Percentiles rank a stretch among this genome's conserved stretches.
phyloP scores from a whole-genome alignment of 78 protist genomes.

The Ministeria vibrans region DNA sequence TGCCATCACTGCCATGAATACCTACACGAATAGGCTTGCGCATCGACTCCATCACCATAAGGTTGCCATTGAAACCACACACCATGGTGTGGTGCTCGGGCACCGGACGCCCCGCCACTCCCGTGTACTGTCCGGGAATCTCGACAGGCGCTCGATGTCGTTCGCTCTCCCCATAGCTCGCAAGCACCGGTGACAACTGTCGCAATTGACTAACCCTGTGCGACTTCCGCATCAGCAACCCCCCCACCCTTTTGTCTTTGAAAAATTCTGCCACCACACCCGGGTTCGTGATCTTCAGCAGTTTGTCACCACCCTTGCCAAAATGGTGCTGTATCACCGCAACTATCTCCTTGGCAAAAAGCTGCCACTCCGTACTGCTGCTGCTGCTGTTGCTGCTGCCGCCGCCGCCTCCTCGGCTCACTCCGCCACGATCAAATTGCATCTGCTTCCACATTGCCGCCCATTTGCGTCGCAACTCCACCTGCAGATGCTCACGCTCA shows the following conservation, averaged over 20 bases:
- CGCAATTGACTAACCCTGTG: not conserved
- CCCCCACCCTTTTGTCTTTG: not conserved
- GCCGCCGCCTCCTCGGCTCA: too few relatives aligned
- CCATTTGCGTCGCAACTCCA: too few relatives aligned
- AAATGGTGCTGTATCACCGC: not conserved
- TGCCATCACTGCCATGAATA: constrained; percentile 67
- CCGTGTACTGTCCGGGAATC: constrained; percentile 19
- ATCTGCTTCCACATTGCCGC: too few relatives aligned
- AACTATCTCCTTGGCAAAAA: not conserved
- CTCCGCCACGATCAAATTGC: too few relatives aligned
- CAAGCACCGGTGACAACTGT: constrained; percentile 9
- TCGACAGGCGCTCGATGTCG: not conserved
- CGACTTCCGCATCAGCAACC: not conserved
- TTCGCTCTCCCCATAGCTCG: not conserved
- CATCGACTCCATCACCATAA: constrained; percentile 69
- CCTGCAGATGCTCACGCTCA: too few relatives aligned
- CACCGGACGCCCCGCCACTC: not conserved
- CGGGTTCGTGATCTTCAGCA: not conserved
- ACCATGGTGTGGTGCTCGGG: constrained; percentile 9
- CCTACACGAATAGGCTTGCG: constrained; percentile 72
- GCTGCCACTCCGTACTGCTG: not conserved
- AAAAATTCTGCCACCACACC: not conserved
- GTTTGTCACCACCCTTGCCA: not conserved
- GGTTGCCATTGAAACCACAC: constrained; percentile 23
- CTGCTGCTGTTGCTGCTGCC: not conserved